Evolutionary conservation across 192 early-diverging fungal genomes (phyloP), one percentile per base, ranked within the genome.

Genomic region (Coemansia sp.): DNA sequence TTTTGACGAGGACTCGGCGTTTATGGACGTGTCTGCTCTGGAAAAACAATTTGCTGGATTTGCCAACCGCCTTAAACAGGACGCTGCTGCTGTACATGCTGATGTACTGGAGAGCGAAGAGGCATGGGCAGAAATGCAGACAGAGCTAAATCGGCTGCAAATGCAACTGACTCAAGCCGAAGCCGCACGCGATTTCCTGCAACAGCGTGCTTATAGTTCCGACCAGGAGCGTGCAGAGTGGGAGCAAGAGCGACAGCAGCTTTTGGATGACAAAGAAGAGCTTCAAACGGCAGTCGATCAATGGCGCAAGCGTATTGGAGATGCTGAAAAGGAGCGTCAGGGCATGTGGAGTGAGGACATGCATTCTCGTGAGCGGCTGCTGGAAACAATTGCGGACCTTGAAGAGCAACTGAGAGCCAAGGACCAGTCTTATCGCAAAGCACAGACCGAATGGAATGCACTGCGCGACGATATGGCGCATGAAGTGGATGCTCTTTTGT

Each of bases 231-330:
- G 65, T 6, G 35, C 41, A 1, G 68, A 78, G 40, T 72, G 68
- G 74, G 74, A 71, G 39, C 39, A 44, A 14, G 74, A 78, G 42
- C 74, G 74, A 2, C 59, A 72, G 56, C 55, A 61, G 26, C 38
- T 78, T 37, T 19, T 33, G 10, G 62, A 71, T 14, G 64, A 72
- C 26, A 67, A 64, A 16, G 45, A 38, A 5, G 69, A 70, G 20
- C 57, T 70, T 5, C 52, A 63, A 23, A n/a, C 37, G 23, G 60
- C 47, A 5, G 55, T 77, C 7, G 63, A 66, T 31, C 41, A 37
- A 21, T 77, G 74, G 74, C 63, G 61, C 19, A 47, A 65, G 35
- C 67, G 74, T 15, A 70, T 77, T 21, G 74, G 61, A 4, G 68
- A 66, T 7, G 55, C 48, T 31, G 74, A 77, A 56, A 55, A 28